phyloP scores from a whole-genome alignment of 2,329 filamentous ascomycete genomes.

The Pochonia chlamydosporia region DNA sequence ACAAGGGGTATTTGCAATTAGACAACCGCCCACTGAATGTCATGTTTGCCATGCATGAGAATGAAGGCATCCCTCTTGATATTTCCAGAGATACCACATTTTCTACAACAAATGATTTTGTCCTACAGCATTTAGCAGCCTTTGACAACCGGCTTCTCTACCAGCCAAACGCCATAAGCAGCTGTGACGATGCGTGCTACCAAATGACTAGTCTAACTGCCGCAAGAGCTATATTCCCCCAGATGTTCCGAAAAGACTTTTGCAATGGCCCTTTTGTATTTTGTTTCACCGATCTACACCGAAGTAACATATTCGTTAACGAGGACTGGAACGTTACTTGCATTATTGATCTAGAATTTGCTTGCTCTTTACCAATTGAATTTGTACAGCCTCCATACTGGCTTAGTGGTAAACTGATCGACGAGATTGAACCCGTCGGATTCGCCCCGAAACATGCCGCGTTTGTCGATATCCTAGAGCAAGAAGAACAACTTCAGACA shows the following conservation, averaged over 20 bases:
- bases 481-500: constrained; percentile 6
- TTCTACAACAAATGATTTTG: constrained; percentile 11
- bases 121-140: constrained; percentile 10
- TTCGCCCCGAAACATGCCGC: constrained; percentile 6
- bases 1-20: constrained; percentile 23
- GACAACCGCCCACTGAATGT: constrained; percentile 15
- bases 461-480: constrained; percentile 5
- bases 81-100: constrained; percentile 10
- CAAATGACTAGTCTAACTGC: constrained; percentile 14
- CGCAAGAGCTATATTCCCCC: constrained; percentile 10
- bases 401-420: constrained; percentile 24
- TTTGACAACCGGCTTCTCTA: constrained; percentile 13
- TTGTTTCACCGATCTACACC: constrained; percentile 23
- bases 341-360: constrained; percentile 27
- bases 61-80: constrained; percentile 12
- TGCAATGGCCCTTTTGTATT: constrained; percentile 21
- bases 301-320: constrained; percentile 28
- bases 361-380: constrained; percentile 23
- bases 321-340: constrained; percentile 26
- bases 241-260: constrained; percentile 16
- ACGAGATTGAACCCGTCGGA: constrained; percentile 1
- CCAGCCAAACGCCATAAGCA: constrained; percentile 14
- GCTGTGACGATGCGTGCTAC: constrained; percentile 8
- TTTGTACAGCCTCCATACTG: constrained; percentile 12
- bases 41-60: constrained; percentile 10